Percentiles rank a stretch among this genome's conserved stretches.
Conservation (phyloP, 768 basidiomycete species). For the Rossbeevera mucosa region DNA sequence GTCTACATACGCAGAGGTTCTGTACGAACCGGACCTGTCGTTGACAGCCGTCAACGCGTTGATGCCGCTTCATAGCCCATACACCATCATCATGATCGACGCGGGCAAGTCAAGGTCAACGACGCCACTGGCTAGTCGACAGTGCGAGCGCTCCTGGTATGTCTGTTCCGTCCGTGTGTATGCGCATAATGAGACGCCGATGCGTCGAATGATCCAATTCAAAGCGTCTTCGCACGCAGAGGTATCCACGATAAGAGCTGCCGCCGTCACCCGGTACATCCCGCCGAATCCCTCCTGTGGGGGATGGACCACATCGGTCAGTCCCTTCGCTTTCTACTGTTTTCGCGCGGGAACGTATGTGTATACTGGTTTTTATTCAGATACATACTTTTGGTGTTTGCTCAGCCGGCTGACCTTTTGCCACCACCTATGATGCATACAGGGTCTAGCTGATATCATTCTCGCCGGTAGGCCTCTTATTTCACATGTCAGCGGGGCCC, state of each 20-base stretch:
- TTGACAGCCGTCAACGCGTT: conserved; percentile 49
- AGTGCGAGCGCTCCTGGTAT: conserved; percentile 47
- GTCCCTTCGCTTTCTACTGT: neutral
- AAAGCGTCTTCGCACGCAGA: conserved; percentile 26
- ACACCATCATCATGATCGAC: conserved; percentile 73
- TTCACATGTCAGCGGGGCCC: conserved; percentile 69
- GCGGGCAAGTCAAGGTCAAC: conserved; percentile 58
- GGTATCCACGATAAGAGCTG: conserved; percentile 42
- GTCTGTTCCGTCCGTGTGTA: conserved; percentile 8
- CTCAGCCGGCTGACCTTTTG: conserved; percentile 58
- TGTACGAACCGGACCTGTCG: conserved; percentile 48
- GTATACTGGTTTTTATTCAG: conserved; percentile 30
- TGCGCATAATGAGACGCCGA: neutral
- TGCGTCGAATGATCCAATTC: neutral
- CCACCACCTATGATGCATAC: conserved; percentile 36
- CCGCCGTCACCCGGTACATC: conserved; percentile 58
- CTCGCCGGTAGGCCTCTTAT: conserved; percentile 52
- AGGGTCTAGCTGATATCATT: conserved; percentile 3
- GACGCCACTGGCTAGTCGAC: conserved; percentile 80
- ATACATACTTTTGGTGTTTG: conserved; percentile 63
- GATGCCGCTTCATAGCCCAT: conserved; percentile 43
- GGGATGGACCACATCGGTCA: conserved; percentile 73
- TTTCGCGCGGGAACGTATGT: neutral
- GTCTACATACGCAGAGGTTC: conserved; percentile 45
- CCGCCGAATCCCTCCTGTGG: conserved; percentile 68